Evolutionary conservation across 1,139 yeast genomes (phyloP), one percentile per base, ranked within the genome.

Genomic region (Debaryomycetaceae sp.): DNA sequence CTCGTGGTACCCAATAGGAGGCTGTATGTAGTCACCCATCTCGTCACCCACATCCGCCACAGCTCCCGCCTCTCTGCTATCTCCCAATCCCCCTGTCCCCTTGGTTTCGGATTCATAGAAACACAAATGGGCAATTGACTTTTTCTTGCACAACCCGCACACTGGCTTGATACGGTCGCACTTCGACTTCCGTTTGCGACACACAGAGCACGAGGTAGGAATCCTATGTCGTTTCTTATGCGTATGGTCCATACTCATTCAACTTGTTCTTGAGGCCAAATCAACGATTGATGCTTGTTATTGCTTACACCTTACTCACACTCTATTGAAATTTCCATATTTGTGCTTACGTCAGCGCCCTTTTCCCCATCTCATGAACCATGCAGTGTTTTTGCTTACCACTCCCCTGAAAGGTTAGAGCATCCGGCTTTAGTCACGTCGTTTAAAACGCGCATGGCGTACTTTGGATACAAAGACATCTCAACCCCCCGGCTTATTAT

Each of bases 111-210:
- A 81, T 56, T 84, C 80, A 58, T 83, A 86, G 49, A 72, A 81
- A 52, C 95, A 86, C 34, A 84, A 65, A 60, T 85, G 90, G 24
- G 86, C 84, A 23, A 85, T 85, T 13, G 88, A 86, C 44, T 85
- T 84, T 63, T 81, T 81, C 43, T 77, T 75, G 67, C 95, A 86
- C 42, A 84, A 78, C 5, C 86, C 80, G 65, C 95, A 86, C 36
- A 83, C 81, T 1, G 95, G 95, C 54, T 76, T 74, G 37, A 71
- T 73, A 52, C 85, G 70, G 57, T 83, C 88, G 71, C 89, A 83
- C 56, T 63, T 65, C 40, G 72, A 65, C 54, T 74, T 74, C 42
- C 79, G 56, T 51, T 71, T 72, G 33, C 78, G 68, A 52, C 79
- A 74, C 13, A 74, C 76, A 42, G 73, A 69, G 52, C 79, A 74